Base-by-base conservation (phyloP, 2,329 filamentous ascomycete genomes). In the Bretziella fagacearum region DNA sequence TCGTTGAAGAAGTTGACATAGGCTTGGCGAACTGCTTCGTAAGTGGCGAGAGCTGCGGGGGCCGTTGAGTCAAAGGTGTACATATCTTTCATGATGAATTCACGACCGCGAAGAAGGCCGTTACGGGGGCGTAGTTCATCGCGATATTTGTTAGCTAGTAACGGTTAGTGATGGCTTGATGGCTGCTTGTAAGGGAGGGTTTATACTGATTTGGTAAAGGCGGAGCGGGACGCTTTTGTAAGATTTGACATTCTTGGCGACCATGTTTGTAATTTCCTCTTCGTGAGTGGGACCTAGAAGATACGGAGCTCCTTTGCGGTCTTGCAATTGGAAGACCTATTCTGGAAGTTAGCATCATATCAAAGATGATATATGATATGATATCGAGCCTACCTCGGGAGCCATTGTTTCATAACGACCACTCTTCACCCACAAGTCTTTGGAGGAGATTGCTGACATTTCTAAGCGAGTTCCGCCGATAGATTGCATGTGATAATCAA, bases 41-140 rank as follows among this genome's bases (percentile, higher is more conserved):
- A 98, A 0, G 89, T 94, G 43, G 73, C 63, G n/a, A 87, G 65
- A 1, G 89, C 89, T n/a, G 73, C 65, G 22, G 73, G 63, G 0
- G 68, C 59, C 3, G 71, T 79, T 29, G 70, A 65, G 57, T 98
- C 91, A 57, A 98, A 98, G 0, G 87, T 95, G 60, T 98, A 98
- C 1, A 98, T 71, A 60, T 98, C 91, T 62, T 98, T 98, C 91
- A 98, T 98, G 55, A 85, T 65, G 56, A 98, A 98, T 57, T 98
- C 91, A 52, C 86, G 78, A 1, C 84, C 82, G 7, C 91, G 78
- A 6, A 98, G 67, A 2, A 98, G 68, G 10, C 91, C 91, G 55
- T 93, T 84, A 26, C 91, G 75, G 17, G 91, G 91, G 22, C 91
- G 74, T 48, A 81, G 73, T 62, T 98, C 91, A 63, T 98, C 91